Conservation (phyloP, 345 rosid genomes). For the Arabidopsis thaliana region TAIR10.1 NC_003071.7:12507001-12507500, state of each 20-base stretch:
- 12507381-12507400: slow-evolving; percentile 54
- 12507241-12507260: slow-evolving; percentile 50
- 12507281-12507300: slow-evolving; percentile 43
- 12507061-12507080: slow-evolving; percentile 40
- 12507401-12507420: slow-evolving; percentile 49
- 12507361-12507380: slow-evolving; percentile 34
- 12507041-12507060: slow-evolving; percentile 23
- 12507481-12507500: not conserved
- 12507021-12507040: slow-evolving; percentile 27
- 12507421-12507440: slow-evolving; percentile 53
- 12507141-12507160: slow-evolving; percentile 34
- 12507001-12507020: slow-evolving; percentile 28
- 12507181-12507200: slow-evolving; percentile 17
- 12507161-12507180: slow-evolving; percentile 34
- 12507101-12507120: slow-evolving; percentile 48
- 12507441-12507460: slow-evolving; percentile 30
- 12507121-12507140: slow-evolving; percentile 43
- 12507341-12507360: slow-evolving; percentile 35
- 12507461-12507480: not conserved
- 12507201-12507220: slow-evolving; percentile 31
- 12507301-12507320: slow-evolving; percentile 27
- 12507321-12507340: slow-evolving; percentile 19
- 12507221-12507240: slow-evolving; percentile 44
- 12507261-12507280: slow-evolving; percentile 58
- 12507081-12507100: slow-evolving; percentile 33